Conservation (phyloP, 2,329 filamentous ascomycete species). For the Zasmidium cellare region DNA sequence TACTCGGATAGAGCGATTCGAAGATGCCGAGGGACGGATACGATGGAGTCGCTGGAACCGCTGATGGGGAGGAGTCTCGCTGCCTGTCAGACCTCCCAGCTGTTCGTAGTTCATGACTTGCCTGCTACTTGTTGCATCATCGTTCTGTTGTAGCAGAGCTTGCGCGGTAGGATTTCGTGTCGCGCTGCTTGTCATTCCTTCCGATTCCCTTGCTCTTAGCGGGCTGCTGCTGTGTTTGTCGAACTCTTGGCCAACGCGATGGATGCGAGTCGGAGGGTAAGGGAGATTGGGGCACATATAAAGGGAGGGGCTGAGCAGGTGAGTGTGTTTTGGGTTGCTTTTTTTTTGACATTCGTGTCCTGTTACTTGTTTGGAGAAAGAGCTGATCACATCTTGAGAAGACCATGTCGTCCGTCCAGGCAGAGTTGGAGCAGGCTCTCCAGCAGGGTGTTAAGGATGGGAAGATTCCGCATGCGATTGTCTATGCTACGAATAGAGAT, state of each 20-base stretch:
- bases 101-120: no score
- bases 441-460: slow-evolving; percentile 31
- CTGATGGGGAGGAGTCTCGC: neutral
- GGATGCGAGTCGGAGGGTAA: neutral
- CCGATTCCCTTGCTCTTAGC: no score
- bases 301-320: neutral
- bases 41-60: no score
- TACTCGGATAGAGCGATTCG: neutral
- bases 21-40: slow-evolving; percentile 6
- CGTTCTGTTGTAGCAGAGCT: no score
- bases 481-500: slow-evolving; percentile 30
- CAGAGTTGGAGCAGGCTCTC: slow-evolving; percentile 26
- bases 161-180: no score
- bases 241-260: neutral
- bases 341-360: no score
- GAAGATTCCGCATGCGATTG: slow-evolving; percentile 32
- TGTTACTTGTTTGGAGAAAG: neutral
- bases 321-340: no score
- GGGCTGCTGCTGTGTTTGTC: no score
- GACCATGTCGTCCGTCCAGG: slow-evolving; percentile 3
- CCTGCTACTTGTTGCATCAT: no score
- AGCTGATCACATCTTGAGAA: neutral
- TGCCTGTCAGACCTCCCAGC: no score
- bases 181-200: no score
- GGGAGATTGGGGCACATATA: neutral